Evolutionary conservation across 257 asterid genomes (phyloP), one percentile per base, ranked within the genome.

Genomic region (Nicotiana otophora): DNA sequence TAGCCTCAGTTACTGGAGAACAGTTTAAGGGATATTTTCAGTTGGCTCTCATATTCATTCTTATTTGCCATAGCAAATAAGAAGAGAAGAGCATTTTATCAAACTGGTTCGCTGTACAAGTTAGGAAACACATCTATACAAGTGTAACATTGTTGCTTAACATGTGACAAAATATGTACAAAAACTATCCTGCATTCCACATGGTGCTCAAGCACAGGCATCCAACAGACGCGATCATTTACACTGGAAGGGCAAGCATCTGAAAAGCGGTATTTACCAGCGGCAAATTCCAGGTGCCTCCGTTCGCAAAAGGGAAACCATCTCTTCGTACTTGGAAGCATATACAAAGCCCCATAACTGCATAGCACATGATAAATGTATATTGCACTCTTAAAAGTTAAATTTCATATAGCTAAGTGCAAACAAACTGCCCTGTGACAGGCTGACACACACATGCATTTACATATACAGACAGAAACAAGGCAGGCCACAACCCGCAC

Each of bases 331-430:
- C 88, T 92, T 92, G 76, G 99, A 92, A 88, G 93, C 92, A 75
- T 91, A 92, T 58, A 92, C 96, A 39, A 94, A 95, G 82, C 99
- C 98, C 99, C 99, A 95, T 42, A 95, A 85, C 99, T 95, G 88
- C 85, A 82, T 69, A 19, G 33, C 61, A 74, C 48, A 26, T 0
- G 58, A 55, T 7, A 81, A 23, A 76, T 54, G 78, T 31, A 23
- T 15, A 64, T 34, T 3, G 5, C 23, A 74, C 15, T 23, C 61
- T 72, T 72, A 19, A 39, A 39, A 46, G 20, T 23, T 48, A 48
- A 74, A 1, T 74, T 74, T 39, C 60, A 70, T 6, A 20, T 26
- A 20, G 60, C 60, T 20, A 42, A 70, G 60, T 8, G 20, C 60
- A 42, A 42, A 70, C 78, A 42, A 42, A 39, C 78, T 70, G 58